These are phyloP conservation scores for Solanum hybrid DNA, from an alignment of 305 asterid genomes.

Conservation along the genomic window DNA sequence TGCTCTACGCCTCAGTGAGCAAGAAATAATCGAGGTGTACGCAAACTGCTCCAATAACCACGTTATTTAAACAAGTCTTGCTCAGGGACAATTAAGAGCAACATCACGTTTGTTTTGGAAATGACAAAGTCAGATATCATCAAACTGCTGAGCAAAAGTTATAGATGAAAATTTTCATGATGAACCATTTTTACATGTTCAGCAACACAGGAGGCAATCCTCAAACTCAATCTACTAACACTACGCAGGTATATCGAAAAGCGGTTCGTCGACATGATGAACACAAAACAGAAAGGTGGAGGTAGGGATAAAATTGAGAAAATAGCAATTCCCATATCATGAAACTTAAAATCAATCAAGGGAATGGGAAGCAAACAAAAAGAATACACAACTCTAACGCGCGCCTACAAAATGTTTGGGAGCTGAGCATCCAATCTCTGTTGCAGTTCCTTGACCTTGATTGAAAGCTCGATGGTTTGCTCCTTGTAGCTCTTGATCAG, in stretches of 20 bases:
- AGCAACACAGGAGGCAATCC: neutral
- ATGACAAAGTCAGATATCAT: neutral
- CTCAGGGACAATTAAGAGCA: neutral
- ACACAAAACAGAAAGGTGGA: neutral
- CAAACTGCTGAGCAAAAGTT: neutral
- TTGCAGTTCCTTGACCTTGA: constrained; percentile 77
- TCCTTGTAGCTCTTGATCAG: constrained; percentile 81
- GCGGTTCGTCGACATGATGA: neutral
- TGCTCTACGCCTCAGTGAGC: neutral
- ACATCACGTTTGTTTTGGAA: neutral
- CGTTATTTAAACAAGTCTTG: neutral
- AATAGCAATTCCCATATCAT: constrained; percentile 22
- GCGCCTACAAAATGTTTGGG: constrained; percentile 68
- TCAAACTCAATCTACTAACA: neutral
- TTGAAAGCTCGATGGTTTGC: constrained; percentile 74
- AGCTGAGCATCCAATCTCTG: constrained; percentile 79
- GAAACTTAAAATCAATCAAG: constrained; percentile 16
- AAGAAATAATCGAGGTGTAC: too few relatives aligned
- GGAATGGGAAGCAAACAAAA: constrained; percentile 22
- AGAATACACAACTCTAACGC: constrained; percentile 32
- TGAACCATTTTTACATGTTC: neutral
- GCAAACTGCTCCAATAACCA: neutral
- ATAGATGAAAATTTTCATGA: neutral
- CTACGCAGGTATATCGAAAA: neutral
- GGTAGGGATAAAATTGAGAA: neutral